These are phyloP conservation scores for Hyaloperonospora arabidopsidis DNA, from an alignment of 352 stramenopile species.

Conservation along the genomic window DNA sequence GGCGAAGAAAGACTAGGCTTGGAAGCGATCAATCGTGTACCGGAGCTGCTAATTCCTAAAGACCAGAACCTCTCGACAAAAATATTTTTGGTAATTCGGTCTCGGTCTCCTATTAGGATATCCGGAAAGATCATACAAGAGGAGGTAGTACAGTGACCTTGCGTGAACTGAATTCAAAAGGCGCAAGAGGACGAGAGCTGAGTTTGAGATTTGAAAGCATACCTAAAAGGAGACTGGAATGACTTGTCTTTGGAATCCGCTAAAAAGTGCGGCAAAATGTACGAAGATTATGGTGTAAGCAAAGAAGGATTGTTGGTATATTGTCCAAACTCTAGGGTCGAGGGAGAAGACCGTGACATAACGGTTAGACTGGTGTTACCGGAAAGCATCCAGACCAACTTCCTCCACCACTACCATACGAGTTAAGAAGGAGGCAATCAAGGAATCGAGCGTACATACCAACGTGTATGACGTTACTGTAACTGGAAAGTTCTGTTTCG, in stretches of 20 bases:
- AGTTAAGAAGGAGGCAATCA: constrained; percentile 1
- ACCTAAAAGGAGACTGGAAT: not conserved
- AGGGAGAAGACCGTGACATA: not conserved
- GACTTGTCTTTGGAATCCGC: not conserved
- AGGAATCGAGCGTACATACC: not conserved
- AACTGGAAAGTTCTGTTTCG: too few species aligned
- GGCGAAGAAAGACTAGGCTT: too few species aligned
- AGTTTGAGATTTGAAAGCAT: not conserved
- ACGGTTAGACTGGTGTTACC: constrained; percentile 1
- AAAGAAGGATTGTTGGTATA: too few species aligned
- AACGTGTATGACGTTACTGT: too few species aligned
- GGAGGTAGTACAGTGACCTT: not conserved
- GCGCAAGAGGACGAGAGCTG: constrained; percentile 4
- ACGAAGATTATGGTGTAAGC: not conserved
- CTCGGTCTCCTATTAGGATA: not conserved
- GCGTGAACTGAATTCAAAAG: not conserved
- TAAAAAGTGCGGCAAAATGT: not conserved
- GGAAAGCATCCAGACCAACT: not conserved
- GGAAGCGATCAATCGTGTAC: too few species aligned
- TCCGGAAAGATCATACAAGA: not conserved
- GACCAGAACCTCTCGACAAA: too few species aligned
- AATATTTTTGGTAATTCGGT: too few species aligned
- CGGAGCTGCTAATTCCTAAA: too few species aligned
- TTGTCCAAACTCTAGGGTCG: not conserved
- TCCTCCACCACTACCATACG: not conserved